A percentile compares a stretch with the other conserved stretches of the same genome.
Evolutionary conservation across 495 filamentous ascomycete genomes (phyloP).

Genomic region (Extremus antarcticus): DNA sequence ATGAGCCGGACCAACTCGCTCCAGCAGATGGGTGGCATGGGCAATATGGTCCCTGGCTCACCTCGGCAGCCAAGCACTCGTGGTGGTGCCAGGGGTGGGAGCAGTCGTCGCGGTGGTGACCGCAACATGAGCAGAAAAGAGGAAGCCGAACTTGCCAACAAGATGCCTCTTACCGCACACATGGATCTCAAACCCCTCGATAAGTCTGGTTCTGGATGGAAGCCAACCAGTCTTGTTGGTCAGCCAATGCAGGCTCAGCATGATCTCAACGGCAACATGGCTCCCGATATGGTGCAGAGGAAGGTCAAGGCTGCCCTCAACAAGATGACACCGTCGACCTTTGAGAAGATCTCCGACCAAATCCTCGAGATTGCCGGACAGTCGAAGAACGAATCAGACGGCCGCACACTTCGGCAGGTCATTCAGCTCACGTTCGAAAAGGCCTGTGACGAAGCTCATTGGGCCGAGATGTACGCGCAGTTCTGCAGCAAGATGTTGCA

Average conservation of each 20-base stretch:
- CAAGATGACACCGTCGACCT: constrained; percentile 99
- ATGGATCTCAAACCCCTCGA: constrained; percentile 70
- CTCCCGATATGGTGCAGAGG: constrained; percentile 89
- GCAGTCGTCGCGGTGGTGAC: constrained; percentile 36
- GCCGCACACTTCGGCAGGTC: constrained; percentile 88
- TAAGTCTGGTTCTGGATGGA: constrained; percentile 68
- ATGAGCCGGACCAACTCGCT: constrained; percentile 45
- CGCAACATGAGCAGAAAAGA: constrained; percentile 42
- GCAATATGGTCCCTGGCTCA: constrained; percentile 35
- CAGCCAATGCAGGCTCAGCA: constrained; percentile 35
- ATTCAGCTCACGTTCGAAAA: constrained; percentile 99
- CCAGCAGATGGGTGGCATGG: constrained; percentile 34
- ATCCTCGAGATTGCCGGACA: constrained; percentile 87
- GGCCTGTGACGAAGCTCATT: constrained; percentile 95
- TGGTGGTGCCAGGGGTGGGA: constrained; percentile 51
- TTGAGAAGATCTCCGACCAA: constrained; percentile 88
- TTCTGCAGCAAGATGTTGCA: constrained; percentile 97
- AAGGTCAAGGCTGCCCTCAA: constrained; percentile 98
- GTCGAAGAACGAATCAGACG: constrained; percentile 90
- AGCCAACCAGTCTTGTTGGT: constrained; percentile 58
- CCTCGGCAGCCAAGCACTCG: constrained; percentile 33
- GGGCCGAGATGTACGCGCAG: constrained; percentile 97
- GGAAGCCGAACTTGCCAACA: constrained; percentile 57
- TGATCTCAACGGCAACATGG: constrained; percentile 52
- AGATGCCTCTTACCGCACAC: constrained; percentile 79